phyloP scores from a whole-genome alignment of 352 stramenopile species.

The Phytopythium sindhum region DNA sequence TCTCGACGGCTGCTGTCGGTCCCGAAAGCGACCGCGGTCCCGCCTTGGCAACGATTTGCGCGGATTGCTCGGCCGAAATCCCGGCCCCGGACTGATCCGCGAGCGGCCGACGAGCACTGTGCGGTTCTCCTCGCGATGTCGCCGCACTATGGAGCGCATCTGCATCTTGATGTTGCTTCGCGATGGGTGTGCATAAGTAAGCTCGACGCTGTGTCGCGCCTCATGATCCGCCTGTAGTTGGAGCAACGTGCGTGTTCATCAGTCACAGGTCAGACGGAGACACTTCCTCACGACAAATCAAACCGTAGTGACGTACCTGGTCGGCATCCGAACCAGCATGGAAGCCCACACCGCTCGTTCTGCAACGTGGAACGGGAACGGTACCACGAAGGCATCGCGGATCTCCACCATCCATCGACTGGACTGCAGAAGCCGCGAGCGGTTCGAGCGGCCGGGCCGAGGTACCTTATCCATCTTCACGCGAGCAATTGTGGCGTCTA shows the following conservation, averaged over 20 bases:
- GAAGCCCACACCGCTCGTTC: neutral
- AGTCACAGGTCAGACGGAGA: neutral
- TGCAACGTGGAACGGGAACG: neutral
- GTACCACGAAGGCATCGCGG: neutral
- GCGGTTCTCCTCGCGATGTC: neutral
- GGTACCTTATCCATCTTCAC: neutral
- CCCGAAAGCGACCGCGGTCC: too few relatives aligned
- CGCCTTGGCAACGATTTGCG: too few relatives aligned
- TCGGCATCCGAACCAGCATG: neutral
- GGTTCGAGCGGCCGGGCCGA: neutral
- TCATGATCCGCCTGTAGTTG: neutral
- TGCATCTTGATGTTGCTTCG: neutral
- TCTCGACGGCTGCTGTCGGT: too few relatives aligned
- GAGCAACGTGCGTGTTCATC: neutral
- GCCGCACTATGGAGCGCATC: neutral
- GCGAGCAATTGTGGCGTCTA: neutral
- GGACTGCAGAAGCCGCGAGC: neutral
- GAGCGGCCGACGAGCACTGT: neutral
- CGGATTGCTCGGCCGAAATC: too few relatives aligned
- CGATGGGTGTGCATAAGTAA: constrained; percentile 12
- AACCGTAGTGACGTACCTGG: too few relatives aligned
- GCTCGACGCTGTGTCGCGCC: neutral
- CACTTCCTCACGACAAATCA: neutral
- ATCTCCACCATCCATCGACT: neutral
- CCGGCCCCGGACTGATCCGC: too few relatives aligned